These are phyloP conservation scores for Lodderomyces oxycetoniae DNA, from an alignment of 1,139 yeast species.

Conservation along the genomic window DNA sequence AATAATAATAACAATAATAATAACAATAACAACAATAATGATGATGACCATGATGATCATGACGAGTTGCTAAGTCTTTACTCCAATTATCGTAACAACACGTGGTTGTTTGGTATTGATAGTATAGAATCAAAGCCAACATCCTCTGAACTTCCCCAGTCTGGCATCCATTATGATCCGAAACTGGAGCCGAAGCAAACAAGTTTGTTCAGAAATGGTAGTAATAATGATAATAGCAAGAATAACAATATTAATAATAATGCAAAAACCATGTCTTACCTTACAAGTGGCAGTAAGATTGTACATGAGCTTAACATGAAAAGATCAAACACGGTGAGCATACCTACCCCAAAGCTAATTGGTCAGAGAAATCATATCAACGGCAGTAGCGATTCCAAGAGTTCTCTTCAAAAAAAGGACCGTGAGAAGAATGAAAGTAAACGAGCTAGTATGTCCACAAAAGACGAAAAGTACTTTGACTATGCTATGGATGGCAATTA, in stretches of 20 bases:
- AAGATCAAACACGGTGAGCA: background rate
- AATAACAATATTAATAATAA: no score
- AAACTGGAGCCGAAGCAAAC: no score
- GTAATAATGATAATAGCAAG: background rate
- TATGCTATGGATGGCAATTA: constrained; percentile 27
- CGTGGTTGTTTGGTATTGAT: constrained; percentile 19
- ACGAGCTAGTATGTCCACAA: constrained; percentile 1
- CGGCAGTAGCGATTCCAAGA: constrained; percentile 1
- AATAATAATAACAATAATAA: constrained; percentile 15
- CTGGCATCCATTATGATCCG: constrained; percentile 16
- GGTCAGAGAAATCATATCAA: background rate
- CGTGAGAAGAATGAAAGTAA: background rate
- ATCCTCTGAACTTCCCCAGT: background rate
- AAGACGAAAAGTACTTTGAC: constrained; percentile 24
- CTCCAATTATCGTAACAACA: constrained; percentile 36
- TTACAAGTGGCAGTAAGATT: constrained; percentile 2
- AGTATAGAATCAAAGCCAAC: no score
- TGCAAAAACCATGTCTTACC: background rate
- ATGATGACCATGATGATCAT: constrained; percentile 15
- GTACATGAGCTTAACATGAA: constrained; percentile 3
- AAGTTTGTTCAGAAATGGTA: no score
- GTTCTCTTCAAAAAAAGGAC: background rate
- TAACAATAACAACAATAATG: background rate
- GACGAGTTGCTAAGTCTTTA: constrained; percentile 40
- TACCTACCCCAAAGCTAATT: background rate